These are phyloP conservation scores for Uronychia binucleata DNA, from an alignment of 73 alveolate genomes.

Conservation along the genomic window DNA sequence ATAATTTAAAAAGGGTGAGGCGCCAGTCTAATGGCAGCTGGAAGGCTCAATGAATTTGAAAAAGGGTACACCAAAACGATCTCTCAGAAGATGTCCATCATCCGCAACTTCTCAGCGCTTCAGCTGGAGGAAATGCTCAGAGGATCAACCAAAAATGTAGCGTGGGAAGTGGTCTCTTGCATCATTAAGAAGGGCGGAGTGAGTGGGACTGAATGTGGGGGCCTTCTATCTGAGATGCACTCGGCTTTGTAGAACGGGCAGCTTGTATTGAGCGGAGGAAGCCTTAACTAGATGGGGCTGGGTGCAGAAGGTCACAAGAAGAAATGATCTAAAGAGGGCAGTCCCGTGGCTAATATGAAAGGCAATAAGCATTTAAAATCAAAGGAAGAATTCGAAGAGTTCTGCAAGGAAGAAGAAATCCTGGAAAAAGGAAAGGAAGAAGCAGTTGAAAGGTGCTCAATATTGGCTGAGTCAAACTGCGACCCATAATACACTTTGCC, in stretches of 20 bases:
- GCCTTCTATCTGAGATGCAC: background rate
- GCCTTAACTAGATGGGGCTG: background rate
- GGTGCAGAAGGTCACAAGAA: background rate
- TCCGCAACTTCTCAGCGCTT: slow-evolving; percentile 20
- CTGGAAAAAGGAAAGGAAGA: background rate
- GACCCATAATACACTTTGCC: background rate
- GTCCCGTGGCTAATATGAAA: background rate
- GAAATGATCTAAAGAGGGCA: background rate
- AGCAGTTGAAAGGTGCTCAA: background rate
- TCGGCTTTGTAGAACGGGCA: background rate
- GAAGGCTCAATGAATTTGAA: slow-evolving; percentile 35
- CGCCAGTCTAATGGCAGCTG: slow-evolving; percentile 2
- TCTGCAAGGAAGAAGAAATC: background rate
- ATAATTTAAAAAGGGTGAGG: slow-evolving; percentile 43
- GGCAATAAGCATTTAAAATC: no score
- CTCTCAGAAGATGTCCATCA: slow-evolving; percentile 24
- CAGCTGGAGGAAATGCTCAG: slow-evolving; percentile 47
- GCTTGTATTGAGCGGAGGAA: background rate
- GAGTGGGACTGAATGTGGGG: background rate
- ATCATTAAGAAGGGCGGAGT: background rate
- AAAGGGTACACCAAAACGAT: slow-evolving; percentile 21
- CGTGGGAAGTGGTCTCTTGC: slow-evolving; percentile 44
- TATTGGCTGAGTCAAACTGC: background rate
- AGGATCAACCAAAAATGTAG: slow-evolving; percentile 38
- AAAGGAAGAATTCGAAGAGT: background rate